These are phyloP conservation scores for Penicillium sp. DNA, from an alignment of 2,329 filamentous ascomycete genomes.

Conservation along the genomic window DNA sequence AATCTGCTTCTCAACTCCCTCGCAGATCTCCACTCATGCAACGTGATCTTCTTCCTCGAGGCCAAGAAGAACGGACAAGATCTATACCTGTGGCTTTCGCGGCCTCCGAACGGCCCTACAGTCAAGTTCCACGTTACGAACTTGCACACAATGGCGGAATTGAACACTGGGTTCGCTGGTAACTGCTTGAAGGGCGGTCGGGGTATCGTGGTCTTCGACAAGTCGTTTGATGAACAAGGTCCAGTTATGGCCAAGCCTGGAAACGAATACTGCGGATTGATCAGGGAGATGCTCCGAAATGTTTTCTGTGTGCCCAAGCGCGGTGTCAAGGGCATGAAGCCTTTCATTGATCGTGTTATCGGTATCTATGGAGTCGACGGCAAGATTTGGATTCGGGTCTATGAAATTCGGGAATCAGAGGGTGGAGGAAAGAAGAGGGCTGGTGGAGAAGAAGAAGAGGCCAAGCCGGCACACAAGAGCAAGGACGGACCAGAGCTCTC, in stretches of 20 bases:
- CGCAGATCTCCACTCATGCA: slow-evolving; percentile 84
- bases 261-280: slow-evolving; percentile 49
- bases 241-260: slow-evolving; percentile 70
- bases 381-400: slow-evolving; percentile 95
- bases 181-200: slow-evolving; percentile 95
- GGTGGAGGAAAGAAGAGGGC: slow-evolving; percentile 54
- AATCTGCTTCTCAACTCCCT: slow-evolving; percentile 80
- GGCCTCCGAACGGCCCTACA: slow-evolving; percentile 82
- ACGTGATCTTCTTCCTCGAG: slow-evolving; percentile 94
- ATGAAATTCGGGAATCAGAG: slow-evolving; percentile 88
- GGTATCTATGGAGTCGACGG: slow-evolving; percentile 87
- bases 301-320: slow-evolving; percentile 87
- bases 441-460: slow-evolving; percentile 46
- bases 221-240: slow-evolving; percentile 76
- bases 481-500: slow-evolving; percentile 71
- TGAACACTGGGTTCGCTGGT: slow-evolving; percentile 81
- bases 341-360: slow-evolving; percentile 95
- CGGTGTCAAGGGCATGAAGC: slow-evolving; percentile 85
- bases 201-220: slow-evolving; percentile 90
- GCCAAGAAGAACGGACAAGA: slow-evolving; percentile 87
- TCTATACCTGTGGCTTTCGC: slow-evolving; percentile 91
- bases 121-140: slow-evolving; percentile 61
- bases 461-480: slow-evolving; percentile 45
- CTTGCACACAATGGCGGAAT: slow-evolving; percentile 94
- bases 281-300: slow-evolving; percentile 89